Conservation (phyloP, 306 rosid species). For the Arachis hypogaea region DNA sequence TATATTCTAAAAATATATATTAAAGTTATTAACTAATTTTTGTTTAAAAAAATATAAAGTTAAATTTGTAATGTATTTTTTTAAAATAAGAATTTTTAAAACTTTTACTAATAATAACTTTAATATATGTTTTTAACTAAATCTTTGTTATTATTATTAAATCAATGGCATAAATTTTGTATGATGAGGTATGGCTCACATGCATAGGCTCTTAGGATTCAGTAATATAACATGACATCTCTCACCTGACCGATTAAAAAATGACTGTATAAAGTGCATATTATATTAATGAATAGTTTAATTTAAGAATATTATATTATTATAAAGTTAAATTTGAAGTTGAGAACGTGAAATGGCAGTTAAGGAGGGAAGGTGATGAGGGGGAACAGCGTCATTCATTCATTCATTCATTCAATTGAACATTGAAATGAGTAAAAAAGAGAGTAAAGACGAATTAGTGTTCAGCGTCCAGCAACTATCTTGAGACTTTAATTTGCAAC, state of each 20-base stretch:
- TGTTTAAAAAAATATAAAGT: no score
- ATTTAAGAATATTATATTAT: not conserved
- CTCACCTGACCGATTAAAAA: not conserved
- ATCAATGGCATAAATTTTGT: not conserved
- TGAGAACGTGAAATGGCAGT: slow-evolving; percentile 11
- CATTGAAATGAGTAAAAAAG: slow-evolving; percentile 26
- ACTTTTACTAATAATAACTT: no score
- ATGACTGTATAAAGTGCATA: not conserved
- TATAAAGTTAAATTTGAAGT: not conserved
- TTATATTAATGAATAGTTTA: not conserved
- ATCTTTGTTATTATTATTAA: no score
- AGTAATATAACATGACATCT: not conserved
- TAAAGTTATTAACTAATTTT: no score
- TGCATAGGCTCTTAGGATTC: not conserved
- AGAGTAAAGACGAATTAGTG: slow-evolving; percentile 53
- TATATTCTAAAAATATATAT: no score
- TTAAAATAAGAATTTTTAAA: no score
- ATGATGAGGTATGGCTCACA: not conserved
- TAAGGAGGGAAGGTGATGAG: not conserved
- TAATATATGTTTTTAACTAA: no score
- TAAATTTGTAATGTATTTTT: no score
- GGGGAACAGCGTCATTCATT: slow-evolving; percentile 9
- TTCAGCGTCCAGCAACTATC: slow-evolving; percentile 37
- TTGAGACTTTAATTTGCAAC: slow-evolving; percentile 1
- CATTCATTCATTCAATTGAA: not conserved